Evolutionary conservation across 1,139 yeast species (phyloP), one percentile per base, ranked within the genome.

Genomic region (Sugiyamaella grinbergsii): DNA sequence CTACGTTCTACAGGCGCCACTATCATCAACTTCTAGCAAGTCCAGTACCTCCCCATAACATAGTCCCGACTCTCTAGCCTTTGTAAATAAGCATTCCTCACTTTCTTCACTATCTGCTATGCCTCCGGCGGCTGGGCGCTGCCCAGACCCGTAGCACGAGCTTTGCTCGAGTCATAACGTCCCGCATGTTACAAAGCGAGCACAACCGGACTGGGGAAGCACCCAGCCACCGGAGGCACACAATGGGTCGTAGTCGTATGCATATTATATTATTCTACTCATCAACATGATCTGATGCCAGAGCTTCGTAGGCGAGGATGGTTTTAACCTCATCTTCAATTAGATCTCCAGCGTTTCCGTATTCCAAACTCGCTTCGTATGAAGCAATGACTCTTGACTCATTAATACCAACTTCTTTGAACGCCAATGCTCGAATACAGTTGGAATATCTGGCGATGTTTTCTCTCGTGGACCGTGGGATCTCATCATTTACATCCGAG

Each of bases 301-400:
- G 74, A 6, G 87, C 82, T 60, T 87, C 94, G 49, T 79, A 77
- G 41, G 95, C 91, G 31, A 91, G 75, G 6, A 78, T 71, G 52
- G 81, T 85, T 82, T 86, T 89, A 11, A 78, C 81, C 34, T 85
- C 95, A 57, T 79, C 81, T 55, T 83, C 90, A 28, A 88, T 81
- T 63, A 93, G 73, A 49, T 79, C 79, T 11, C 95, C 95, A 1
- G 85, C 81, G 56, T 82, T 80, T 8, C 81, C 80, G 64, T 82
- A 87, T 3, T 83, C 85, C 74, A 88, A 75, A 70, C 96, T 86
- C 15, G 96, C 91, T 64, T 93, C 98, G 67, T 91, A 93, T 0
- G 94, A 95, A 65, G 83, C 78, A 16, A 81, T 77, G 16, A 93
- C 78, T 60, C 98, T 74, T 54, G 81, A 80, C 57, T 89, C 96